phyloP scores from a whole-genome alignment of 495 filamentous ascomycete genomes.

The Xylaria castorea region DNA sequence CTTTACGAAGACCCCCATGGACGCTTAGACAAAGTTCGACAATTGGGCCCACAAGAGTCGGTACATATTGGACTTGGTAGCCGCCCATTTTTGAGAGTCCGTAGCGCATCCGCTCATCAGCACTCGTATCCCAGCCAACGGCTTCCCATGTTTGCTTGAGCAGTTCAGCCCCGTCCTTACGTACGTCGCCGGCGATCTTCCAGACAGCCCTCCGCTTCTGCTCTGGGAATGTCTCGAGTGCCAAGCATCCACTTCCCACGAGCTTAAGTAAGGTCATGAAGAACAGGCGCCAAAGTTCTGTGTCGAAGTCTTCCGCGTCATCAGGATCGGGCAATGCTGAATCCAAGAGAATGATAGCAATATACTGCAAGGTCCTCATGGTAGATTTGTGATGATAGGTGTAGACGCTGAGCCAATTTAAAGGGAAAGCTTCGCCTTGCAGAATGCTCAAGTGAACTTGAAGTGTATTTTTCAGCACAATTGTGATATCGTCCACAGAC shows the following conservation, averaged over 20 bases:
- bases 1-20: constrained; percentile 86
- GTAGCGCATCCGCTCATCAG: constrained; percentile 75
- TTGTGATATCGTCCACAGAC: constrained; percentile 75
- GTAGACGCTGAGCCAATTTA: constrained; percentile 88
- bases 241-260: constrained; percentile 84
- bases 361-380: constrained; percentile 84
- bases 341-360: constrained; percentile 77
- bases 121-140: constrained; percentile 92
- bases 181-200: constrained; percentile 98
- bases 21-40: constrained; percentile 95
- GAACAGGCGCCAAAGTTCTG: constrained; percentile 90
- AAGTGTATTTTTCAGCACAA: constrained; percentile 74
- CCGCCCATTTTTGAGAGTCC: constrained; percentile 86
- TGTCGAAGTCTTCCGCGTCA: constrained; percentile 91
- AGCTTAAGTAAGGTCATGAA: constrained; percentile 89
- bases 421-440: constrained; percentile 87
- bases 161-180: constrained; percentile 87
- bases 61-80: constrained; percentile 98
- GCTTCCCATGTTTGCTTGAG: constrained; percentile 89
- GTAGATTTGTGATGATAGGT: constrained; percentile 94
- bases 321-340: constrained; percentile 85
- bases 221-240: constrained; percentile 95
- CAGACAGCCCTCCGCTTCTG: constrained; percentile 95
- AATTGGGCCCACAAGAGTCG: constrained; percentile 86
- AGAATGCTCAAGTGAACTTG: constrained; percentile 90